Percentiles rank a stretch among this genome's conserved stretches.
phyloP scores from a whole-genome alignment of 805 yeast genomes.

The Komagataella populi region DNA sequence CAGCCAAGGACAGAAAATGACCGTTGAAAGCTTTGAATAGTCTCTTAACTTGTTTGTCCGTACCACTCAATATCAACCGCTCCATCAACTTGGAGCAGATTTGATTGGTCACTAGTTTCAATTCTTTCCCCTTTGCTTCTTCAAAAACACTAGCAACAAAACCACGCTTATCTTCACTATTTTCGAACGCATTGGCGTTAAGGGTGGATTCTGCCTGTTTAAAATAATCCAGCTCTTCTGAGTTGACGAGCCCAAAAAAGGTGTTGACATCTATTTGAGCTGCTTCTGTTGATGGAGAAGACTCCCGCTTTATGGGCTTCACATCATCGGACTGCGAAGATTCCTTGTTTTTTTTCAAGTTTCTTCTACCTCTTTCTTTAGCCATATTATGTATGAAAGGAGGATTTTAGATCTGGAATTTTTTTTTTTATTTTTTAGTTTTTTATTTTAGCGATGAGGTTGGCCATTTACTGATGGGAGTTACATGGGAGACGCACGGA shows the following conservation, averaged over 20 bases:
- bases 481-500: no score
- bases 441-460: not conserved
- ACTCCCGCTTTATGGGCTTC: not conserved
- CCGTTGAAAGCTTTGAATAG: conserved; percentile 57
- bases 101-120: conserved; percentile 86
- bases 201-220: conserved; percentile 84
- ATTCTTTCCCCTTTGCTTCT: conserved; percentile 80
- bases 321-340: conserved; percentile 2
- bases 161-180: conserved; percentile 55
- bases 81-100: conserved; percentile 90
- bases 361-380: conserved; percentile 20
- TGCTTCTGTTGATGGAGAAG: not conserved
- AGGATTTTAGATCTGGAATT: not conserved
- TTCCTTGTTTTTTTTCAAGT: conserved; percentile 6
- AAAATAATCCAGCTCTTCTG: conserved; percentile 80
- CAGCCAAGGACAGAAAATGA: conserved; percentile 63
- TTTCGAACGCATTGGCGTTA: conserved; percentile 65
- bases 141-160: conserved; percentile 71
- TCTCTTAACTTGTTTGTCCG: conserved; percentile 48
- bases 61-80: conserved; percentile 58
- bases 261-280: conserved; percentile 15
- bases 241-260: conserved; percentile 80
- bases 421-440: conserved; percentile 1
- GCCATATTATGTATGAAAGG: not conserved
- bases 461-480: no score